Base-by-base conservation (phyloP, 2,329 filamentous ascomycete species). In the Balansia obtecta region DNA sequence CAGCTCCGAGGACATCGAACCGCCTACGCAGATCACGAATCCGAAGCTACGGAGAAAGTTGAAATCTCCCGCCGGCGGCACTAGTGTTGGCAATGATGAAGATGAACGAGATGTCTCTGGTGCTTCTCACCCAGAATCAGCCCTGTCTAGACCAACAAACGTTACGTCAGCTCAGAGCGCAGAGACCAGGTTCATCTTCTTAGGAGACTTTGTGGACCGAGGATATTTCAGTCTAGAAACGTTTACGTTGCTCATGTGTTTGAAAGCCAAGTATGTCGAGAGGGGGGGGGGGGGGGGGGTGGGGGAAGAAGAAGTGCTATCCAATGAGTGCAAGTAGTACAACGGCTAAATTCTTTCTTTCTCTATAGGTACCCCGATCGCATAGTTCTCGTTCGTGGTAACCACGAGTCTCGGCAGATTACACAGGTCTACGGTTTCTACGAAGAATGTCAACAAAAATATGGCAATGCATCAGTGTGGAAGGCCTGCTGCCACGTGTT, bases 371-470 rank as follows among this genome's bases (percentile, higher is more conserved):
- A 97, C 69, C 93, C 93, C 6, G 83, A 94, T 58, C 84, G 90
- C 58, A 94, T 98, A 50, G 89, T 97, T 61, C 82, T 98, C 10
- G 95, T 98, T 58, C 87, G 93, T 57, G 93, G 93, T n/a, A 98
- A 98, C 72, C 93, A 98, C 79, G 93, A 98, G 73, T 96, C 90
- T 56, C 85, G 93, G 61, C 93, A 98, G 72, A 98, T 98, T 68
- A 98, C 93, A 44, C 91, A 97, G 70, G 93, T 98, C 53, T 98
- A 98, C 68, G 93, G 93, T 55, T 98, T 98, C 74, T 98, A 98
- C 74, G 93, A 97, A 68, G 93, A 98, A 70, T 98, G 93, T 68
- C 81, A 97, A 61, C 87, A 90, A 67, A 98, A 98, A 74, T 98
- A 98, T 67, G 93, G 93, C 68, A 97, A 96, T 65, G 91, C 93